Evolutionary conservation across 2,329 filamentous ascomycete genomes (phyloP), one percentile per base, ranked within the genome.

Genomic region (Leptographium procerum): DNA sequence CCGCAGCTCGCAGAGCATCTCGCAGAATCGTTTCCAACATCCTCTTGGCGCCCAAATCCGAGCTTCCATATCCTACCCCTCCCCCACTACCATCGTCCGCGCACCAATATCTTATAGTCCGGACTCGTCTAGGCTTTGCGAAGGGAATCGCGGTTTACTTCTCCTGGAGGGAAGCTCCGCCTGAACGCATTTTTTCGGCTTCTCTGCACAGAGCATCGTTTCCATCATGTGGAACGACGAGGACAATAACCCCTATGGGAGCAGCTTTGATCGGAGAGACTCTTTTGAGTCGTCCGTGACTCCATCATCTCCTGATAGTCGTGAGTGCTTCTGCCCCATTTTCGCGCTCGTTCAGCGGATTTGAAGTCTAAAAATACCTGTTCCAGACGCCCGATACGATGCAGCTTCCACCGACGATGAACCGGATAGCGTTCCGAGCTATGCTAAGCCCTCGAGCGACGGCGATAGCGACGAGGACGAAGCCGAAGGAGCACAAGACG

Each of bases 201-300:
- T 29, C 24, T 43, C n/a, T 45, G 26, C 34, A 36, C 50, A 31
- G 48, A 6, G 19, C n/a, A 45, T 22, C 16, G n/a, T n/a, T n/a
- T 19, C 57, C 70, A 80, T 66, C 65, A 97, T 97, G 92, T 97
- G 92, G 92, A 95, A 96, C 80, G 91, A 97, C 78, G 92, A 97
- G 75, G 90, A 97, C 70, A 97, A 97, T 75, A 97, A 97, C 71
- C 92, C 92, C 6, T 96, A 97, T 69, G 91, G 91, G 64, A 83
- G 79, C 67, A 92, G 89, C 72, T 96, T 95, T 76, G 89, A 94
- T 71, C 87, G 88, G 66, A 85, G 89, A 67, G 89, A 95, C 72
- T 89, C 88, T 62, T 84, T 87, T 70, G 80, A 84, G 52, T 89
- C 86, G 31, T 86, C 86, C 34, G 76, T 78, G 50, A 77, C 78